Evolutionary conservation across 768 basidiomycete genomes (phyloP).

Genomic region (Pleurotus ostreatus): DNA sequence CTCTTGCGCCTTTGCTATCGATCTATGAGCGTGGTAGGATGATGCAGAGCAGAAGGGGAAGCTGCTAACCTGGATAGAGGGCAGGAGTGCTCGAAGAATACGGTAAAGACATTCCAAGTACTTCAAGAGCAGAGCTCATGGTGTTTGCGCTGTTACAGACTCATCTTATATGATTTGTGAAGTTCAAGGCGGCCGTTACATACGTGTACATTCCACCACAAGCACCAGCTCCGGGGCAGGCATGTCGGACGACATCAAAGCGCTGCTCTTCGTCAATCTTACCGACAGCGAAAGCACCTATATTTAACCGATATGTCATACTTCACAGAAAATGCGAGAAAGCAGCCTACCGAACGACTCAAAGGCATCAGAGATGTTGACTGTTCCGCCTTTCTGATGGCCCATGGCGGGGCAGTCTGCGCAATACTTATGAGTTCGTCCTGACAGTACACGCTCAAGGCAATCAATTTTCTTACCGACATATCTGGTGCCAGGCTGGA

Average conservation of each 20-base stretch:
- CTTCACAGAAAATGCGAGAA: neutral
- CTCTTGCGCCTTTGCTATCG: conserved; percentile 77
- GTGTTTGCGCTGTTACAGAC: conserved; percentile 55
- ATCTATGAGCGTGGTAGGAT: neutral
- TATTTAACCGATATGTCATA: neutral
- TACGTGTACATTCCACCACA: conserved; percentile 89
- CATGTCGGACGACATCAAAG: conserved; percentile 80
- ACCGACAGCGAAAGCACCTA: conserved; percentile 74
- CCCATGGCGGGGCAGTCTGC: conserved; percentile 54
- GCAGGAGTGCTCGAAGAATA: conserved; percentile 82
- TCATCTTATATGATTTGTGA: too few relatives aligned
- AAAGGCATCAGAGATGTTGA: conserved; percentile 82
- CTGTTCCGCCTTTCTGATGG: conserved; percentile 71
- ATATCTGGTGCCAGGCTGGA: conserved; percentile 70
- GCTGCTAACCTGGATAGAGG: conserved; percentile 51
- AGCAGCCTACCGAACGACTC: conserved; percentile 66
- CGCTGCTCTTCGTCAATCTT: conserved; percentile 78
- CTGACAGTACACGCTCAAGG: neutral
- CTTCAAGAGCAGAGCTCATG: conserved; percentile 83
- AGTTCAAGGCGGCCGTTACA: conserved; percentile 15
- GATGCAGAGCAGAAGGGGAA: neutral
- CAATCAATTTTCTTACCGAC: conserved; percentile 37
- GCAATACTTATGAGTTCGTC: too few relatives aligned
- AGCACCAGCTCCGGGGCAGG: conserved; percentile 81
- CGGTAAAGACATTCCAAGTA: conserved; percentile 80